Conservation (phyloP, 1,139 yeast genomes). For the Yamadazyma spencermartinsiae region DNA sequence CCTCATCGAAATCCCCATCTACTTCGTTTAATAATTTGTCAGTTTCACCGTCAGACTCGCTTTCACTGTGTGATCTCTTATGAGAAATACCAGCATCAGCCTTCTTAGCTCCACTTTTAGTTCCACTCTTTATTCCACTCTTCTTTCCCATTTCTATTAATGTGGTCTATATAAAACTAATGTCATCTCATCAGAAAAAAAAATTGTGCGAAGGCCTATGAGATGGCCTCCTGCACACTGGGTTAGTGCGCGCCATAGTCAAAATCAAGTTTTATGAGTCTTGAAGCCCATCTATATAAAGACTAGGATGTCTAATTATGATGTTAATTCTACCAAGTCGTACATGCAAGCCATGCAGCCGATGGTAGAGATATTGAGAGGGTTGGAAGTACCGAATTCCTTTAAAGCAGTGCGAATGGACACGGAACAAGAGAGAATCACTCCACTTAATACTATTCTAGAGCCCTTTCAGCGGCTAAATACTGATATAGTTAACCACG, state of each 20-base stretch:
- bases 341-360: constrained; percentile 78
- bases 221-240: constrained; percentile 4
- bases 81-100: too few species aligned
- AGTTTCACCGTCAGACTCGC: constrained; percentile 30
- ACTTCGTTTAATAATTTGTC: constrained; percentile 49
- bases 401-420: constrained; percentile 34
- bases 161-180: too few species aligned
- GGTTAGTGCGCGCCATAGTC: too few species aligned
- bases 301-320: constrained; percentile 24
- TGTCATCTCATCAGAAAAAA: constrained; percentile 31
- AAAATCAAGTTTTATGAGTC: too few species aligned
- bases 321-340: constrained; percentile 67
- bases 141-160: constrained; percentile 15
- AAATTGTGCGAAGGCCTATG: constrained; percentile 3
- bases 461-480: constrained; percentile 32
- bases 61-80: constrained; percentile 18
- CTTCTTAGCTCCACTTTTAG: too few species aligned
- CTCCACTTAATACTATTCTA: constrained; percentile 29
- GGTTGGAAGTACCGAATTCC: constrained; percentile 24
- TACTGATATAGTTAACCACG: constrained; percentile 33
- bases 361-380: constrained; percentile 49
- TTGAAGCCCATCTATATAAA: background rate
- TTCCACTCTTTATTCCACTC: constrained; percentile 6
- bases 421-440: constrained; percentile 28
- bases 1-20: constrained; percentile 56